Base-by-base conservation (phyloP, 805 yeast species). In the Starmera amethionina region DNA sequence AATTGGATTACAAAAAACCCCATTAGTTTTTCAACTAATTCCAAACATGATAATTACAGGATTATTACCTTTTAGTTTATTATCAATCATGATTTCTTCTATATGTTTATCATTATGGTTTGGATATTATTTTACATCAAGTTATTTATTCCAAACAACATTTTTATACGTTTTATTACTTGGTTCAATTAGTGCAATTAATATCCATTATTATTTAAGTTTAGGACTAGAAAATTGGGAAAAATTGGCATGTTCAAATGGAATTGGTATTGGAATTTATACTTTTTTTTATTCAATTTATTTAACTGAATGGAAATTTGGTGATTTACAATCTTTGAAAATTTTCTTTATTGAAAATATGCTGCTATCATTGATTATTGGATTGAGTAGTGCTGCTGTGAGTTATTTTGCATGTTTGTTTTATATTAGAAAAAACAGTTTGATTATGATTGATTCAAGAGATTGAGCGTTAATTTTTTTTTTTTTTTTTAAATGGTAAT, bases 221-320 rank as follows among this genome's bases (percentile, higher is more conserved):
- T 44, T 49, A 15, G 61, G 61, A 14, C 50, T 55, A 35, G 55
- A 61, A 60, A 51, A 49, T 35, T 58, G 62, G 62, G 49, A 47
- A 8, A 55, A 60, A 60, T 42, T 46, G 18, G 41, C 52, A 3
- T 47, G 57, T 46, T 29, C 47, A 9, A 48, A 49, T 40, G 61
- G 60, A 4, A 37, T 46, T 6, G 43, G 55, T n/a, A 42, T 55
- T 15, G 61, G 59, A 16, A 18, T 48, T 5, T 55, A 47, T 37
- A 38, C 54, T 1, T 58, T 58, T 37, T 18, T 40, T 2, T 55
- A 56, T 43, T 43, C 58, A 1, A 46, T 53, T 37, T 47, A 55
- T 32, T 34, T 57, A 13, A 54, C 58, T 12, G 49, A 48, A 29
- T 43, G 47, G 39, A 51, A 42, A 25, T 56, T 58, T 43, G 61